Evolutionary conservation across 2,329 filamentous ascomycete species (phyloP), one percentile per base, ranked within the genome.

Genomic region (Trichoderma sp.): DNA sequence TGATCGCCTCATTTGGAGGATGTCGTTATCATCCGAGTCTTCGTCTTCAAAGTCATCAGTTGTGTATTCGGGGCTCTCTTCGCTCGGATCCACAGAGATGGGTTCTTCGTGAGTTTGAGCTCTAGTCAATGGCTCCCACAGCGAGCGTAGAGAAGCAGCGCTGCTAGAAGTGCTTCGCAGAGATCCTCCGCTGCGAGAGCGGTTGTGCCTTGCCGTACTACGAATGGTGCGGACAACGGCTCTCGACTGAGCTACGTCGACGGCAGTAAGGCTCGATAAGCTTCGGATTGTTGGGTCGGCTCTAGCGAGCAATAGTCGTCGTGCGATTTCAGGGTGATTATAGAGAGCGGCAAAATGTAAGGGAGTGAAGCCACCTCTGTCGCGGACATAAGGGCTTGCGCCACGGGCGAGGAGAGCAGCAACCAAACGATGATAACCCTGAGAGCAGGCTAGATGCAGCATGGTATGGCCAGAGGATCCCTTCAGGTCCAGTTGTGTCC

Each of bases 331-430:
- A 13, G 87, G 82, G 75, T 94, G 90, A 71, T 90, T 88, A 77
- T 91, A 90, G 75, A 96, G 86, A 30, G 91, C 89, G 24, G 93
- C 93, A 76, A 95, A 87, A 78, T 96, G 92, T 81, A 96, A 85
- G 16, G 93, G 89, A 5, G 92, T 93, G 78, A 93, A 95, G 26
- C 93, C 93, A 60, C 91, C 90, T 71, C 89, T 90, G 76, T 97
- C 93, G 67, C 89, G 86, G 46, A 89, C 82, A 74, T 95, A 89
- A 1, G 90, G 88, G 75, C 91, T 90, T 24, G 92, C 92, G n/a
- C 92, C 91, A 71, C 92, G 87, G 11, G 90, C 91, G 24, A 96
- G 82, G 30, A 96, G 84, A 34, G 90, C 92, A 14, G 91, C 91
- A 60, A 91, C 91, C 71, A 96, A 90, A 58, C 91, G 87, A 71